Evolutionary conservation across 345 rosid genomes (phyloP).

Genomic region (Euphorbia tirucalli): DNA sequence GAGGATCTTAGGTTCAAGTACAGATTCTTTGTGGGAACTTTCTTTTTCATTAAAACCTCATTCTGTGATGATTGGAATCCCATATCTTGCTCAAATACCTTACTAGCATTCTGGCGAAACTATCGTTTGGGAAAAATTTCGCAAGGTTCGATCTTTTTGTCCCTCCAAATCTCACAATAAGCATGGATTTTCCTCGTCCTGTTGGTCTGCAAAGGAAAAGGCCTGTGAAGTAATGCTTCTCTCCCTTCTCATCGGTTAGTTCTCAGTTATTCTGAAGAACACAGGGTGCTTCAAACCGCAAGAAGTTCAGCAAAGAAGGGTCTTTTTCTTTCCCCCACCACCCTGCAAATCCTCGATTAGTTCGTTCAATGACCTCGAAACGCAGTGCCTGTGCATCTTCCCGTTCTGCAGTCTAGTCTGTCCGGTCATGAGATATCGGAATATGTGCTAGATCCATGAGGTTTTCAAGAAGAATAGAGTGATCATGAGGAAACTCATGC

Average conservation of each 20-base stretch:
- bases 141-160: slow-evolving; percentile 54
- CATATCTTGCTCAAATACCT: slow-evolving; percentile 95
- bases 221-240: slow-evolving; percentile 64
- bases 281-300: slow-evolving; percentile 80
- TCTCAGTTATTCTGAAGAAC: slow-evolving; percentile 75
- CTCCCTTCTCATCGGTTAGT: slow-evolving; percentile 55
- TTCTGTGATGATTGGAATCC: slow-evolving; percentile 89
- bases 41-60: slow-evolving; percentile 72
- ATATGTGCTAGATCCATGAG: slow-evolving; percentile 98
- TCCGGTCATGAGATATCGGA: slow-evolving; percentile 89
- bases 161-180: slow-evolving; percentile 77
- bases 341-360: slow-evolving; percentile 79
- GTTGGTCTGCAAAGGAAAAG: slow-evolving; percentile 92
- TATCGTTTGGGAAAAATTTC: slow-evolving; percentile 72
- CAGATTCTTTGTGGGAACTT: slow-evolving; percentile 75
- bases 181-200: slow-evolving; percentile 96
- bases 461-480: slow-evolving; percentile 90
- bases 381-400: slow-evolving; percentile 82
- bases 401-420: slow-evolving; percentile 79
- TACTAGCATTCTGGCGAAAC: slow-evolving; percentile 79
- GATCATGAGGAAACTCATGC: slow-evolving; percentile 94
- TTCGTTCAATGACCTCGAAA: slow-evolving; percentile 70
- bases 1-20: slow-evolving; percentile 76
- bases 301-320: slow-evolving; percentile 40
- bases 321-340: slow-evolving; percentile 84